A percentile compares a stretch with the other conserved stretches of the same genome.
Evolutionary conservation across 495 filamentous ascomycete genomes (phyloP).

Genomic region (Cercophora scortea): DNA sequence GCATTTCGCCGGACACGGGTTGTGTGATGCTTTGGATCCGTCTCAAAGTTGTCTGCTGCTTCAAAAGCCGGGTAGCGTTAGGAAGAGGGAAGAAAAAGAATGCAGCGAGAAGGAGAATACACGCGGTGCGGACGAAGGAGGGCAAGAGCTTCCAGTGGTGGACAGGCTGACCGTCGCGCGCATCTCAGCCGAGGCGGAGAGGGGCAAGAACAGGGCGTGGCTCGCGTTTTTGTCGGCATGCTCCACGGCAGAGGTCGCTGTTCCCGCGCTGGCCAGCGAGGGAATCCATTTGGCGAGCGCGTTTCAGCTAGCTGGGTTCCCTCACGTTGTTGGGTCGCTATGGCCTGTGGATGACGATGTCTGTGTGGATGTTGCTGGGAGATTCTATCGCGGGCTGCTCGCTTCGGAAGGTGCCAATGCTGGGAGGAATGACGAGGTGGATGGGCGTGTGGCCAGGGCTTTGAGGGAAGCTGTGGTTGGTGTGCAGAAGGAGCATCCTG

Average conservation of each 20-base stretch:
- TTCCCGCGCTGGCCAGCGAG: background rate
- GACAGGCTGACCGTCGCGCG: background rate
- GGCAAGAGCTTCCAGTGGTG: background rate
- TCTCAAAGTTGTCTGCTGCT: slow-evolving; percentile 2
- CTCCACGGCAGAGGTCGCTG: slow-evolving; percentile 2
- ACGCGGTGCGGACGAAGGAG: background rate
- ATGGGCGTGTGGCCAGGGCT: no score
- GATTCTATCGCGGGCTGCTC: background rate
- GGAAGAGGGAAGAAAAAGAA: no score
- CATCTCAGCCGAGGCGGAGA: background rate
- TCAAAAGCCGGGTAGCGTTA: background rate
- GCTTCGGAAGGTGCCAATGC: no score
- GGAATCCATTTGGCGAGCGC: slow-evolving; percentile 5
- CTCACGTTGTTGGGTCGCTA: slow-evolving; percentile 2
- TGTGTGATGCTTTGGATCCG: background rate
- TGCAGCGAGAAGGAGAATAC: no score
- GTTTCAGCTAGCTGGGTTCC: slow-evolving; percentile 9
- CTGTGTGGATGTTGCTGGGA: background rate
- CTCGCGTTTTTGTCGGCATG: slow-evolving; percentile 6
- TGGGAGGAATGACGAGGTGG: no score
- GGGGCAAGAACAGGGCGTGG: background rate
- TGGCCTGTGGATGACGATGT: background rate
- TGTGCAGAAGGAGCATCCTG: no score
- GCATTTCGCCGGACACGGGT: slow-evolving; percentile 5
- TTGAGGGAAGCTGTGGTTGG: no score